Base-by-base conservation (phyloP, 495 filamentous ascomycete species). In the Chaetomium fimeti region DNA sequence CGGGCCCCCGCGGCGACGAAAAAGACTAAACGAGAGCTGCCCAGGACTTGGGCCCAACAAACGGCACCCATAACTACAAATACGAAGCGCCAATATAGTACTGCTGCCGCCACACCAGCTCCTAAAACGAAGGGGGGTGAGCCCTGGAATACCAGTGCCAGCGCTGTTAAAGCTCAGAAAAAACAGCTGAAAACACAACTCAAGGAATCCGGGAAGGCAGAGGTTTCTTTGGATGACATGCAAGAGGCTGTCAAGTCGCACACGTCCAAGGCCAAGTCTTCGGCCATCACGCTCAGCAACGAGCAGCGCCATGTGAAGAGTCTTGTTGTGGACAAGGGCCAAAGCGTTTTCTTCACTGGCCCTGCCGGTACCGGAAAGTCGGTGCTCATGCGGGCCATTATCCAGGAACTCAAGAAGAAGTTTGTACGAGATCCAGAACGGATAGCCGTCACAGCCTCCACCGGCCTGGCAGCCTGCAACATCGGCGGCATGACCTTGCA, bases 311-410 rank as follows among this genome's bases (percentile, higher is more conserved):
- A 88, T 64, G 91, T 98, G n/a, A 79, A 93, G 59, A 83, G 89
- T 18, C 76, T 96, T 16, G 92, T 98, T 25, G 79, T 90, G 3
- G 82, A 92, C 5, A 72, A 88, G 42, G 79, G 81, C 38, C 89
- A 92, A 71, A 97, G 94, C 68, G 93, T 97, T 5, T 98, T 98
- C 81, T 98, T 98, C 76, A 98, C 94, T 2, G 94, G 94, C 62
- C 96, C 94, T 48, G 94, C 94, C 61, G 94, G 94, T 73, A 98
- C 94, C 24, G 94, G 94, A 65, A 98, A 98, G 78, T 98, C 94
- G 0, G 94, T 98, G 3, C 79, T 98, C 54, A 89, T 98, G 82
- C 84, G 94, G 62, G 86, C 94, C 64, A 94, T 96, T 63, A 97
- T 98, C 69, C 74, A 83, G 16, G 83, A 88, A 8, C 78, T 98